Conservation (phyloP, 75 land plant genomes). For the Picea glauca region DNA sequence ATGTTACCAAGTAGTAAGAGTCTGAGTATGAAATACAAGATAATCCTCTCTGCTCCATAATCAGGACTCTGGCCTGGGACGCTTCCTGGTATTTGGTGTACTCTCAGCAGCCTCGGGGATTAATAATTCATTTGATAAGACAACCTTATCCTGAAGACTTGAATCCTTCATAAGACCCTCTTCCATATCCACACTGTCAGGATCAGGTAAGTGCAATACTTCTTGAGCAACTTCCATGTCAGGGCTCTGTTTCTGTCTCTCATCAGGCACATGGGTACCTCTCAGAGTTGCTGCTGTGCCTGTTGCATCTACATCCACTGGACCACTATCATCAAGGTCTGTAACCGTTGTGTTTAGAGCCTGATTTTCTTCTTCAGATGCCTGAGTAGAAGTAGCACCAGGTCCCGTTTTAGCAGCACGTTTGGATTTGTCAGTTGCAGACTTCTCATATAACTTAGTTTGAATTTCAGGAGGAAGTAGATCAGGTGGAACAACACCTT, state of each 20-base stretch:
- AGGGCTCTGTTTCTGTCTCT: slow-evolving; percentile 54
- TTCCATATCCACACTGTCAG: background rate
- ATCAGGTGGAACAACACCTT: slow-evolving; percentile 94
- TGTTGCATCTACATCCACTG: slow-evolving; percentile 45
- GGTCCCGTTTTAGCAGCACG: slow-evolving; percentile 47
- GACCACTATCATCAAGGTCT: slow-evolving; percentile 49
- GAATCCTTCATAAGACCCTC: slow-evolving; percentile 2
- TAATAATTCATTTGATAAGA: background rate
- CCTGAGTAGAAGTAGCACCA: slow-evolving; percentile 9
- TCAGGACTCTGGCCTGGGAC: background rate
- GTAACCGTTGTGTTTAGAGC: slow-evolving; percentile 18
- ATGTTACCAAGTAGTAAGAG: no score
- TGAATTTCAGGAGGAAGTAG: slow-evolving; percentile 79
- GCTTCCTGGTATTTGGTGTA: background rate
- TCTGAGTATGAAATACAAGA: no score
- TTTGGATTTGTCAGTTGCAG: slow-evolving; percentile 59
- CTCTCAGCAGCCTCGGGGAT: background rate
- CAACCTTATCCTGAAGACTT: background rate
- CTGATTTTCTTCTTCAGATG: slow-evolving; percentile 43
- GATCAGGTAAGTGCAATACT: slow-evolving; percentile 15
- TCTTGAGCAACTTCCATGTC: slow-evolving; percentile 43
- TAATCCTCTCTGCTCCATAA: no score
- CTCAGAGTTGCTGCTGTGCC: slow-evolving; percentile 18
- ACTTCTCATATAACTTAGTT: slow-evolving; percentile 56
- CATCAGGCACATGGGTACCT: slow-evolving; percentile 38